Evolutionary conservation across 106 monocot genomes (phyloP).

Genomic region (Gastrodia elata): DNA sequence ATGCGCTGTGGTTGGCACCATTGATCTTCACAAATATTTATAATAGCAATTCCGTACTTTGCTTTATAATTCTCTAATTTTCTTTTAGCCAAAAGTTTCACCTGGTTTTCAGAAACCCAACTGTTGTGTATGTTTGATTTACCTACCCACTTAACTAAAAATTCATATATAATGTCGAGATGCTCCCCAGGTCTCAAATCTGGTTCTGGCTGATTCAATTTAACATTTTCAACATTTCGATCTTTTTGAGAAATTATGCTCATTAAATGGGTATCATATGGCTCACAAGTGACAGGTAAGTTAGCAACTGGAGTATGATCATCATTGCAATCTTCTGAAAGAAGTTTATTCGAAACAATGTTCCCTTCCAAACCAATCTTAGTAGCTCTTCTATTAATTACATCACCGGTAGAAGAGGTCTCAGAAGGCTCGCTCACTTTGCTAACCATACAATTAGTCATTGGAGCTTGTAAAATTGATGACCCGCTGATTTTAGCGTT

Average conservation of each 20-base stretch:
- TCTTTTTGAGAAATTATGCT: background rate
- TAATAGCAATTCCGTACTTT: conserved; percentile 57
- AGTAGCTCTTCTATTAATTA: conserved; percentile 4
- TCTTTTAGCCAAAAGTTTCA: conserved; percentile 78
- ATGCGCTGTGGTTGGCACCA: conserved; percentile 76
- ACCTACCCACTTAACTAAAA: conserved; percentile 93
- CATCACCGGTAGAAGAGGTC: background rate
- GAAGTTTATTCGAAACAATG: background rate
- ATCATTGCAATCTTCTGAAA: background rate
- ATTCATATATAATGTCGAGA: conserved; percentile 42
- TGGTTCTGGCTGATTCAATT: background rate
- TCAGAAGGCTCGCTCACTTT: conserved; percentile 7
- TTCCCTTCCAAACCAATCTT: conserved; percentile 5
- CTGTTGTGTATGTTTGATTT: conserved; percentile 84
- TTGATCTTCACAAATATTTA: conserved; percentile 83
- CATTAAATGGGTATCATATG: background rate
- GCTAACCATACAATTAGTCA: background rate
- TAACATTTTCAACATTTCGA: background rate
- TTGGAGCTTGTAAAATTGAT: conserved; percentile 1
- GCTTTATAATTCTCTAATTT: conserved; percentile 94
- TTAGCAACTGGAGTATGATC: conserved; percentile 1
- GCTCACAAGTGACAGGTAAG: conserved; percentile 6
- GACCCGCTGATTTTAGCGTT: conserved; percentile 1
- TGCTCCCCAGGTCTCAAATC: conserved; percentile 13
- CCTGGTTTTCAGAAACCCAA: conserved; percentile 71